phyloP scores from a whole-genome alignment of 2,329 filamentous ascomycete genomes.

The Ophiostoma sp. region DNA sequence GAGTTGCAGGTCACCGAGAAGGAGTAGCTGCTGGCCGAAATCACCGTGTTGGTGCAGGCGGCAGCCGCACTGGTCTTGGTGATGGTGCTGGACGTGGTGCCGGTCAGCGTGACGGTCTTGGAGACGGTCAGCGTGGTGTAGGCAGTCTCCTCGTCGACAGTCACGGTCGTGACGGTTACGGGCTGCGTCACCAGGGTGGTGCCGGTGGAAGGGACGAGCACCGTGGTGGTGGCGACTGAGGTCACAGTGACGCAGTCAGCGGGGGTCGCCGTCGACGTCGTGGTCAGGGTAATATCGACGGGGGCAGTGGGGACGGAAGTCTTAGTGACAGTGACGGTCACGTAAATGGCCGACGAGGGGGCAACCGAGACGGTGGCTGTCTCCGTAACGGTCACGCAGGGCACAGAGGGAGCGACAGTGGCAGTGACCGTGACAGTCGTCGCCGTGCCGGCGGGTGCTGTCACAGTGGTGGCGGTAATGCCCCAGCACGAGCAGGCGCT shows the following conservation, averaged over 20 bases:
- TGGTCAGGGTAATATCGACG: not conserved
- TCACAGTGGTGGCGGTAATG: conserved; percentile 23
- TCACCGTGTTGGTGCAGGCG: conserved; percentile 17
- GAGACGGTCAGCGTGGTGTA: conserved; percentile 10
- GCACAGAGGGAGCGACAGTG: not conserved
- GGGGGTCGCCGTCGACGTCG: not conserved
- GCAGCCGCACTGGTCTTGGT: not conserved
- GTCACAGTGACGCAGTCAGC: not conserved
- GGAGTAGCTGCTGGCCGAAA: not conserved
- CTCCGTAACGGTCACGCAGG: conserved; percentile 13
- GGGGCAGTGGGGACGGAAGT: not conserved
- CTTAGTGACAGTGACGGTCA: conserved; percentile 12
- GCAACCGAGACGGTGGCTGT: conserved; percentile 8
- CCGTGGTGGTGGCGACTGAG: not conserved
- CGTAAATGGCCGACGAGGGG: not conserved
- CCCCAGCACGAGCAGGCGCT: conserved; percentile 33
- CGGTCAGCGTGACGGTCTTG: conserved; percentile 9
- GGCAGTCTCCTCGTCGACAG: conserved; percentile 1
- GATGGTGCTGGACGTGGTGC: not conserved
- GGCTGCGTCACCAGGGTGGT: conserved; percentile 14
- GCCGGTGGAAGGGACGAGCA: not conserved
- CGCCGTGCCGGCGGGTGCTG: not conserved
- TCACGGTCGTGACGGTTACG: conserved; percentile 1
- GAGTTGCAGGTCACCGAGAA: conserved; percentile 20
- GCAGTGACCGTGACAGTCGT: not conserved